Evolutionary conservation across 2,329 filamentous ascomycete species (phyloP), one percentile per base, ranked within the genome.

Genomic region (Talaromyces sp.): DNA sequence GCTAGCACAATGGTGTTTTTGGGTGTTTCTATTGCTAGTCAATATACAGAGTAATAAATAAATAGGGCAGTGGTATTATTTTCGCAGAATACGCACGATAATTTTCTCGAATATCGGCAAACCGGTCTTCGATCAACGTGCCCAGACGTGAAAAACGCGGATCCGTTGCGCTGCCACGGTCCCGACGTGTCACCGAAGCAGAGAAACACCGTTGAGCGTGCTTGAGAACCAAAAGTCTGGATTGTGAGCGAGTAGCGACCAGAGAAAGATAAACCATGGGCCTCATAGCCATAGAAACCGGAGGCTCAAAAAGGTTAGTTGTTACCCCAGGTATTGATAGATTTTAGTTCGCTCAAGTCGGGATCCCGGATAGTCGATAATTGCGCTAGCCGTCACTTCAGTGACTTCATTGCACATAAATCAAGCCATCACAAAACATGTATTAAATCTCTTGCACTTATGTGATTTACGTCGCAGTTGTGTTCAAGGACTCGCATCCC

Each of bases 1-100:
- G 85, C 85, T 10, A 88, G 81, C 54, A 88, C 80, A 57, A 88
- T 81, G 2, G 84, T 83, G 65, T 86, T 70, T 67, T 83, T 82
- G 48, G 80, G 82, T 9, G 74, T 72, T 56, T 72, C 72, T 77
- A 50, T 14, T 12, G 10, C 4, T 19, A 61, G 57, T 58, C 55
- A 57, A 32, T n/a, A n/a, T n/a, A n/a, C n/a, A n/a, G n/a, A n/a
- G n/a, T n/a, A n/a, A n/a, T n/a, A n/a, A n/a, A n/a, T n/a, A n/a
- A n/a, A n/a, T n/a, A n/a, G n/a, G n/a, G n/a, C n/a, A n/a, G n/a
- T n/a, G n/a, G n/a, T n/a, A n/a, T n/a, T 29, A 32, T 43, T 21
- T 3, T 5, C 7, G 12, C 2, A 41, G 21, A 24, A 53, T 0
- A 61, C 67, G 26, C 69, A 84, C 84, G 74, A 70, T 89, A 89